Evolutionary conservation across 805 yeast species (phyloP).

Genomic region (Suhomyces prunicola): DNA sequence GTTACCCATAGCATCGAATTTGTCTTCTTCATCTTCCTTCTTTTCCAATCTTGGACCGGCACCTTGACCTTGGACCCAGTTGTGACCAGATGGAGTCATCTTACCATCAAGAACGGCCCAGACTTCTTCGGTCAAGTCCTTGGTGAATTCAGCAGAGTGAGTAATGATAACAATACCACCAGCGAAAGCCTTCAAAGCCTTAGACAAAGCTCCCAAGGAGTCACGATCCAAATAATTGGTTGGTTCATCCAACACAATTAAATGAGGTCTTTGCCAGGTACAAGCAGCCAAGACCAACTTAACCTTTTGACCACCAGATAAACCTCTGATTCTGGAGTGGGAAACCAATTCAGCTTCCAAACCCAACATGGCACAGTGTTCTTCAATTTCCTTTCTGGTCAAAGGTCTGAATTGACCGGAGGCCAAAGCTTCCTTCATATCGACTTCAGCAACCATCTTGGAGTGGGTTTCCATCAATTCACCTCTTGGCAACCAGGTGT

Average conservation of each 20-base stretch:
- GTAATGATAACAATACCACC: slow-evolving; percentile 99
- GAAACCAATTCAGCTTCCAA: slow-evolving; percentile 98
- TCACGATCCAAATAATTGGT: slow-evolving; percentile 99
- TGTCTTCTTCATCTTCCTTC: slow-evolving; percentile 96
- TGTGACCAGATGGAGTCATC: slow-evolving; percentile 99
- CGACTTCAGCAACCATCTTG: slow-evolving; percentile 99
- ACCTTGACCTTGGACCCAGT: slow-evolving; percentile 99
- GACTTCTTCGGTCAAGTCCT: slow-evolving; percentile 98
- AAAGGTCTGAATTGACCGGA: slow-evolving; percentile 99
- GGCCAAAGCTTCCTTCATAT: slow-evolving; percentile 99
- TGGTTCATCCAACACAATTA: slow-evolving; percentile 99
- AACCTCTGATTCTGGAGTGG: slow-evolving; percentile 99
- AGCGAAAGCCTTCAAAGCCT: slow-evolving; percentile 97
- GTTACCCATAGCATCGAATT: slow-evolving; percentile 99
- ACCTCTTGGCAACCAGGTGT: slow-evolving; percentile 99
- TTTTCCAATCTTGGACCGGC: slow-evolving; percentile 98
- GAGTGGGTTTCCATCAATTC: slow-evolving; percentile 94
- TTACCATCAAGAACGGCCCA: slow-evolving; percentile 99
- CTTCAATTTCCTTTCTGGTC: slow-evolving; percentile 99
- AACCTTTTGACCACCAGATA: slow-evolving; percentile 99
- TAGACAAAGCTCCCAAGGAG: slow-evolving; percentile 98
- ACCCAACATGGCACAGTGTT: slow-evolving; percentile 98
- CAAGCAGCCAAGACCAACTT: slow-evolving; percentile 99
- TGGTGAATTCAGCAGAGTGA: slow-evolving; percentile 99
- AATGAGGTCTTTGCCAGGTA: slow-evolving; percentile 99